Evolutionary conservation across 2,329 filamentous ascomycete genomes (phyloP).

Genomic region (Calycina herbarum): DNA sequence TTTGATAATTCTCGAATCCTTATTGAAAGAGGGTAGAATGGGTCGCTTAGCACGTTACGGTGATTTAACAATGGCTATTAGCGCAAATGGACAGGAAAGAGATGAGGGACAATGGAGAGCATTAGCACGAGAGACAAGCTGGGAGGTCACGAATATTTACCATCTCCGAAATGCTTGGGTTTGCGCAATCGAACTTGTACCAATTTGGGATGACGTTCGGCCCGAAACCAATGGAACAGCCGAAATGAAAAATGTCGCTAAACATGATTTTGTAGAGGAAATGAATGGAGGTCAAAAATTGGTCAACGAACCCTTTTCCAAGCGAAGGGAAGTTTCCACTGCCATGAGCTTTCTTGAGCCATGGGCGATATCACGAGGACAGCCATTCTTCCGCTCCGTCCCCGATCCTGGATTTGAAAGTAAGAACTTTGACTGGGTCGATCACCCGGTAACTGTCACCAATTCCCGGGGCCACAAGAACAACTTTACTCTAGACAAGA

Average conservation of each 20-base stretch:
- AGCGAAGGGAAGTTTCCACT: background rate
- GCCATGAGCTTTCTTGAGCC: slow-evolving; percentile 18
- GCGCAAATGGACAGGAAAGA: slow-evolving; percentile 14
- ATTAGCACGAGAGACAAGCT: slow-evolving; percentile 11
- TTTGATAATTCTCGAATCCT: slow-evolving; percentile 42
- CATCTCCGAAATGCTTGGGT: slow-evolving; percentile 17
- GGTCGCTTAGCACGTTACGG: slow-evolving; percentile 40
- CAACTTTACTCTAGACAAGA: slow-evolving; percentile 13
- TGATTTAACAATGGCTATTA: slow-evolving; percentile 45
- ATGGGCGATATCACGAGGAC: slow-evolving; percentile 1
- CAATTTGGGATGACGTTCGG: background rate
- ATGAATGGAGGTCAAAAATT: no score
- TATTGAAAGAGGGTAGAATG: slow-evolving; percentile 37
- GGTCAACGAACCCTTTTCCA: background rate
- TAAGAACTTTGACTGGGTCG: slow-evolving; percentile 15
- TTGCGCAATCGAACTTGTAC: slow-evolving; percentile 17
- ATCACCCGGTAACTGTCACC: background rate
- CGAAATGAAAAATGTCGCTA: no score
- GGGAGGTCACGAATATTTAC: slow-evolving; percentile 15
- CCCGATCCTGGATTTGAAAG: slow-evolving; percentile 13
- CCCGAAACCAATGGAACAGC: background rate
- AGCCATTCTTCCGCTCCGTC: slow-evolving; percentile 12
- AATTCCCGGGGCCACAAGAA: slow-evolving; percentile 5
- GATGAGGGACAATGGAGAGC: slow-evolving; percentile 13
- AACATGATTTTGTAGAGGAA: no score